Evolutionary conservation across 176 grass and related monocot species (phyloP), one percentile per base, ranked within the genome.

Genomic region (Carex littledalei): DNA sequence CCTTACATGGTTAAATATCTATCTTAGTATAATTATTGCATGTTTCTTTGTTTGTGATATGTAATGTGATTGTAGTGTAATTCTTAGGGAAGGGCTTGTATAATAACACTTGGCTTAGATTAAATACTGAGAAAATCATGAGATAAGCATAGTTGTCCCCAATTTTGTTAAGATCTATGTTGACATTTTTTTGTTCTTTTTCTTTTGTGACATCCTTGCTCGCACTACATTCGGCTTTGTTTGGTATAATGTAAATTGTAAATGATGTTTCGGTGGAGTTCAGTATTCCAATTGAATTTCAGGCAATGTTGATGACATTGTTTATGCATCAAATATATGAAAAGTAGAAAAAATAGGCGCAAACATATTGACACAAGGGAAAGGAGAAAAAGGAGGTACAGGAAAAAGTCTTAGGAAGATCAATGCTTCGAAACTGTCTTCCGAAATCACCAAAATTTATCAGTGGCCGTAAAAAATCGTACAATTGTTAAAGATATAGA

Each of bases 1-100:
- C 96, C 96, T 78, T 99, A 95, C 67, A 95, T 99, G 96, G 91
- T 99, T 11, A 99, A 92, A 50, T 53, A 41, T 89, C 20, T 98
- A 32, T 65, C 79, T 13, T 98, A 60, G 83, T 67, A 3, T 78
- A 0, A 47, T 88, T 87, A 16, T 15, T 12, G 9, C 24, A 14
- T 83, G 37, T 3, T 60, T 13, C 14, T 21, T 81, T 71, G 59
- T 50, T 31, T 10, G 1, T 18, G 3, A 80, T 59, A 15, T 59
- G n/a, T 55, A 21, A 31, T 60, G 7, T 56, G 32, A 1, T 17
- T 43, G 73, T 55, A 31, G 24, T 56, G 50, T 56, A 56, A 71
- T 71, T 43, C 35, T 39, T 45, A 29, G 74, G 47, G 13, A 56
- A 22, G 17, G 12, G 50, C 50, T 54, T 78, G 50, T 78, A 78